Conservation (phyloP, 805 yeast genomes). For the Scheffersomyces lignosus region DNA sequence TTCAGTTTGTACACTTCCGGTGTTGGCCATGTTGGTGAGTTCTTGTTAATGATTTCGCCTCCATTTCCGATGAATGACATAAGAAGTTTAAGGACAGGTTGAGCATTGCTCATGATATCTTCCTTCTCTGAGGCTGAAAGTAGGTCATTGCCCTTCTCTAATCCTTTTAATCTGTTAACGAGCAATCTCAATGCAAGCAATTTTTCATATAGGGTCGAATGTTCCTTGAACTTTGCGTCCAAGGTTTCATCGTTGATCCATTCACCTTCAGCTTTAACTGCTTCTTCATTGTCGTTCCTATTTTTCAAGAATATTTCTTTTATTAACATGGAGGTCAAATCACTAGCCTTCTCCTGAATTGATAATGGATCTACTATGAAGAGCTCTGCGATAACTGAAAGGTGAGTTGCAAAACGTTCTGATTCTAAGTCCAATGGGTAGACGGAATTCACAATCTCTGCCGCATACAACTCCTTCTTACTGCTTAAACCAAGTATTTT, state of each 20-base stretch:
- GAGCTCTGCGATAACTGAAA: slow-evolving; percentile 62
- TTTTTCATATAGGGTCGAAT: slow-evolving; percentile 47
- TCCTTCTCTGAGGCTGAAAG: slow-evolving; percentile 29
- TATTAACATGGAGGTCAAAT: slow-evolving; percentile 58
- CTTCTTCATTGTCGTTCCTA: slow-evolving; percentile 29
- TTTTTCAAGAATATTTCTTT: slow-evolving; percentile 62
- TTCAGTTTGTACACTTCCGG: slow-evolving; percentile 62
- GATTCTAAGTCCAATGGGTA: slow-evolving; percentile 51
- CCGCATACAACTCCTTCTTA: slow-evolving; percentile 39
- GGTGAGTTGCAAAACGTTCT: slow-evolving; percentile 49
- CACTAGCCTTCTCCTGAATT: slow-evolving; percentile 54
- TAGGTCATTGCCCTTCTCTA: slow-evolving; percentile 4
- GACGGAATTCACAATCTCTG: slow-evolving; percentile 38
- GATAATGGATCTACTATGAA: slow-evolving; percentile 48
- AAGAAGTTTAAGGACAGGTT: slow-evolving; percentile 67
- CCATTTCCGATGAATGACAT: slow-evolving; percentile 68
- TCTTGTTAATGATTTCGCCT: slow-evolving; percentile 66
- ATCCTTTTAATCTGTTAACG: slow-evolving; percentile 53
- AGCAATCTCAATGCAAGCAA: slow-evolving; percentile 54
- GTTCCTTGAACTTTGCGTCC: slow-evolving; percentile 22
- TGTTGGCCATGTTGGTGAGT: slow-evolving; percentile 51
- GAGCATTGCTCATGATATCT: slow-evolving; percentile 45
- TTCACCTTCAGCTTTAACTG: slow-evolving; percentile 21
- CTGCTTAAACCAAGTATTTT: slow-evolving; percentile 54
- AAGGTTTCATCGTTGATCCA: slow-evolving; percentile 52